Conservation (phyloP, 441 rosid species). For the Euphorbia neoarborescens region DNA sequence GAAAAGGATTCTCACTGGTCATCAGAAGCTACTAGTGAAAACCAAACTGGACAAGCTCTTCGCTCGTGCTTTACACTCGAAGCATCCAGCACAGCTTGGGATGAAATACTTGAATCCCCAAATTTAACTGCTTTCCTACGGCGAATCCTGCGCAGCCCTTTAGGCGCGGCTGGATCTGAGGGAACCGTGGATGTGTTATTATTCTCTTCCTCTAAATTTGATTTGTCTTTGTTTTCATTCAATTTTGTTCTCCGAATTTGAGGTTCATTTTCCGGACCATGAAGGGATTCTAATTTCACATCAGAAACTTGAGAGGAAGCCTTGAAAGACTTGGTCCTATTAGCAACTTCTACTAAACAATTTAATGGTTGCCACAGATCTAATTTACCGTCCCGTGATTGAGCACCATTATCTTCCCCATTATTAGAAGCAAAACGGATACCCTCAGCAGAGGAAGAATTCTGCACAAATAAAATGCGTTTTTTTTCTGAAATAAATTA, state of each 20-base stretch:
- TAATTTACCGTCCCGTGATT: slow-evolving; percentile 37
- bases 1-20: slow-evolving; percentile 47
- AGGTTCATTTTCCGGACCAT: slow-evolving; percentile 25
- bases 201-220: slow-evolving; percentile 34
- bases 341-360: slow-evolving; percentile 72
- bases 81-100: slow-evolving; percentile 35
- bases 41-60: slow-evolving; percentile 51
- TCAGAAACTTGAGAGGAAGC: slow-evolving; percentile 34
- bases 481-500: slow-evolving; percentile 16
- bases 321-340: slow-evolving; percentile 51
- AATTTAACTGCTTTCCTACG: slow-evolving; percentile 31
- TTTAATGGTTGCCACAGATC: slow-evolving; percentile 68
- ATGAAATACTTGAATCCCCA: slow-evolving; percentile 27
- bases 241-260: slow-evolving; percentile 28
- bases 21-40: slow-evolving; percentile 53
- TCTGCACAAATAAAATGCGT: slow-evolving; percentile 29
- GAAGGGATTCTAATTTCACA: slow-evolving; percentile 32
- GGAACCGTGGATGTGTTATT: slow-evolving; percentile 24
- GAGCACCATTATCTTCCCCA: slow-evolving; percentile 27
- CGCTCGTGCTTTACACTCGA: slow-evolving; percentile 32
- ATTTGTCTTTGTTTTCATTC: slow-evolving; percentile 34
- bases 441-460: slow-evolving; percentile 50
- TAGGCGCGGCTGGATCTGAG: slow-evolving; percentile 33
- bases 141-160: slow-evolving; percentile 38
- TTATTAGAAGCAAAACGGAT: slow-evolving; percentile 30